These are phyloP conservation scores for Hysterium pulicare DNA, from an alignment of 2,329 filamentous ascomycete species.

Conservation along the genomic window DNA sequence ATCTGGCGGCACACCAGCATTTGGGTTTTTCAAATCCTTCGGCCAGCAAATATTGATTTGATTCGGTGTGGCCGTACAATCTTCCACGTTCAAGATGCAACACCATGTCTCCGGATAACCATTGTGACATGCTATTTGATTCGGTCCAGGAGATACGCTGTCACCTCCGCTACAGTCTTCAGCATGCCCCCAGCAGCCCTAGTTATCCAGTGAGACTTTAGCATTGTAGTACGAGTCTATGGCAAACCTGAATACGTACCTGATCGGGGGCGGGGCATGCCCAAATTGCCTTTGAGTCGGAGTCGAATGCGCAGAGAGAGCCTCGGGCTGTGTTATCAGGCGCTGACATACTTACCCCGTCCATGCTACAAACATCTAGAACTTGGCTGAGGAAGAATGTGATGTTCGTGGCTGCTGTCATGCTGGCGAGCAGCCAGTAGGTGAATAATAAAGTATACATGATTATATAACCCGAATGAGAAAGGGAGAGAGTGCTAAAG, in stretches of 20 bases:
- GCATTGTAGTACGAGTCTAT: neutral
- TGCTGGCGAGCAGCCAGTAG: neutral
- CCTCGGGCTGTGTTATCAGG: neutral
- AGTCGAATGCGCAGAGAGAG: neutral
- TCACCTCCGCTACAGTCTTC: neutral
- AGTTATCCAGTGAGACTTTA: neutral
- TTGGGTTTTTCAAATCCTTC: neutral
- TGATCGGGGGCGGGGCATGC: neutral
- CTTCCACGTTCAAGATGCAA: neutral
- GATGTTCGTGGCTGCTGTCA: neutral
- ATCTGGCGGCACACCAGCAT: neutral
- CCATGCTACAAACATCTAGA: neutral
- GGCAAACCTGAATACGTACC: neutral
- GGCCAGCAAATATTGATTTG: conserved; percentile 1
- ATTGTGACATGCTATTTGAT: neutral
- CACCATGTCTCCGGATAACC: neutral
- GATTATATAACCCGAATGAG: too few species aligned
- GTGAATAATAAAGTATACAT: neutral
- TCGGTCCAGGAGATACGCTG: neutral
- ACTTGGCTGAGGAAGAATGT: neutral
- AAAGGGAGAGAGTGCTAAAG: too few species aligned
- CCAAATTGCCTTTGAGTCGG: neutral
- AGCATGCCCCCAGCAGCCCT: neutral
- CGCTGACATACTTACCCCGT: neutral
- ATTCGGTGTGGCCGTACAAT: neutral